Conservation (phyloP, 371 early-diverging fungal genomes). For the Phascolomyces articulosus region DNA sequence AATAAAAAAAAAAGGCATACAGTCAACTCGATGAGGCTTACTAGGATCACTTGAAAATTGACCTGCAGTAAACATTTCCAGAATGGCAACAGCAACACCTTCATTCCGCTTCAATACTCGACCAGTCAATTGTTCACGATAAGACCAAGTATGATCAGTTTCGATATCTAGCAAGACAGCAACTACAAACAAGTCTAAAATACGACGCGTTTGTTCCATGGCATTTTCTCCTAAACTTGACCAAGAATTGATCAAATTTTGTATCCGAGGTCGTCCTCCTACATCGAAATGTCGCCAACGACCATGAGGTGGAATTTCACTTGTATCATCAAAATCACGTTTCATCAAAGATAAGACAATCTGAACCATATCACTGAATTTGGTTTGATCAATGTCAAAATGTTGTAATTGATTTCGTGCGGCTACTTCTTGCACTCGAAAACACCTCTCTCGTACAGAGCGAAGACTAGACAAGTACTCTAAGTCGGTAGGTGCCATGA, state of each 20-base stretch:
- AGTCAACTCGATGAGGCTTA: constrained; percentile 81
- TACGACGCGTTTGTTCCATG: constrained; percentile 70
- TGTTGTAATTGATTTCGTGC: constrained; percentile 58
- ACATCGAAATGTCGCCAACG: constrained; percentile 92
- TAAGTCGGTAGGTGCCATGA: constrained; percentile 24
- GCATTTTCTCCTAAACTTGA: constrained; percentile 42
- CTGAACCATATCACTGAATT: constrained; percentile 72
- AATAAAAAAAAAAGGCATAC: constrained; percentile 33
- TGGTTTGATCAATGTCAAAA: constrained; percentile 72
- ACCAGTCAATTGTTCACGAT: constrained; percentile 59
- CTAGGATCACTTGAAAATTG: constrained; percentile 71
- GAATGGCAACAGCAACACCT: constrained; percentile 85
- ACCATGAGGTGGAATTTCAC: constrained; percentile 81
- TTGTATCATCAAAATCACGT: constrained; percentile 68
- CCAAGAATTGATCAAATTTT: constrained; percentile 58
- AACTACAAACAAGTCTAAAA: constrained; percentile 85
- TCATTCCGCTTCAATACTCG: constrained; percentile 72
- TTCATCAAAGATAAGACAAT: constrained; percentile 73
- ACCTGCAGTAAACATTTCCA: constrained; percentile 84
- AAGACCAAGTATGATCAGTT: constrained; percentile 85
- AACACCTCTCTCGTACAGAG: constrained; percentile 79
- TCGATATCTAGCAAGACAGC: constrained; percentile 91
- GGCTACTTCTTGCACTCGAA: constrained; percentile 68
- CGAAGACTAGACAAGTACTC: constrained; percentile 72
- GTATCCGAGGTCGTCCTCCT: constrained; percentile 58